These are phyloP conservation scores for Malus fusca DNA, from an alignment of 306 rosid species.

Conservation along the genomic window DNA sequence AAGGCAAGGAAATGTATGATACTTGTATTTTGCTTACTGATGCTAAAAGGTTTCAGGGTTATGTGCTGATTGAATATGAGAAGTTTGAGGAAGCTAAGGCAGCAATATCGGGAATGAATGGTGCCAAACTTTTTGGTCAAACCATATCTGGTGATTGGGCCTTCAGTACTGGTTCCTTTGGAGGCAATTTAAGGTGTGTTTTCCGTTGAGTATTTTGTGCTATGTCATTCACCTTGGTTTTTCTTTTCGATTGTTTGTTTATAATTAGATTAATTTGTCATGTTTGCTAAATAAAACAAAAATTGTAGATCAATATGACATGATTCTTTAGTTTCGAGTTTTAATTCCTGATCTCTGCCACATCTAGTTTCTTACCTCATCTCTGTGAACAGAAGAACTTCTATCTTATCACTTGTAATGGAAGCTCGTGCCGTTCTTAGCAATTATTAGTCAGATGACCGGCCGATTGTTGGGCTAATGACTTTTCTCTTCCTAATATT, in stretches of 20 bases:
- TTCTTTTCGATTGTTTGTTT: background rate
- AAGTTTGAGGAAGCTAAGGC: slow-evolving; percentile 41
- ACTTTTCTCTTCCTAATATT: background rate
- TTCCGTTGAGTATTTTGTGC: background rate
- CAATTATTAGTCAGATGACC: background rate
- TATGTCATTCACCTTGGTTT: background rate
- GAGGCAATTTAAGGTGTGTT: slow-evolving; percentile 12
- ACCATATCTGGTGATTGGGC: slow-evolving; percentile 67
- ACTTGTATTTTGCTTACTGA: background rate
- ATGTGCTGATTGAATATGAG: slow-evolving; percentile 32
- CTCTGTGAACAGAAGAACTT: background rate
- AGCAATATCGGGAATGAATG: slow-evolving; percentile 64
- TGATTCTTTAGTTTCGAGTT: background rate
- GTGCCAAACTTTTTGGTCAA: slow-evolving; percentile 56
- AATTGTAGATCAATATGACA: no score
- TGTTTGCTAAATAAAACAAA: no score
- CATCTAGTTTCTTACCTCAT: no score
- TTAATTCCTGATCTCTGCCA: background rate
- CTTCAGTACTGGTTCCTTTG: slow-evolving; percentile 60
- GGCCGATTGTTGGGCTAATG: background rate
- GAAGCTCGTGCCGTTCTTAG: background rate
- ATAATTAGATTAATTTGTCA: background rate
- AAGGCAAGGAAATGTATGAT: background rate
- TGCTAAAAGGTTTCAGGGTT: slow-evolving; percentile 9
- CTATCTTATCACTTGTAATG: background rate